A percentile compares a stretch with the other conserved stretches of the same genome.
Evolutionary conservation across 106 monocot species (phyloP).

Genomic region (Hemerocallis citrina): DNA sequence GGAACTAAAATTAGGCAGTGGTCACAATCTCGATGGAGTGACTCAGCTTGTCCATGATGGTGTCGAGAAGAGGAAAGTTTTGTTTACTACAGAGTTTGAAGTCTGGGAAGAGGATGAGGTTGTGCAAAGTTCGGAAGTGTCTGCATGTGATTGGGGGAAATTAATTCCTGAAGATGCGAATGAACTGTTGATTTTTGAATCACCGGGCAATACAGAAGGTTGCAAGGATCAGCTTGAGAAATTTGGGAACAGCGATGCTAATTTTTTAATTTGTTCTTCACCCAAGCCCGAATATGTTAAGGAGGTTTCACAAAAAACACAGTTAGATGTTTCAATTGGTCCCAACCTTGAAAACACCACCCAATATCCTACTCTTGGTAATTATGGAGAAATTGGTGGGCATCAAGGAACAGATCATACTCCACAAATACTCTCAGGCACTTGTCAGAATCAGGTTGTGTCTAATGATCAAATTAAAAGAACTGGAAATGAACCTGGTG

Average conservation of each 20-base stretch:
- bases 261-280: constrained; percentile 2
- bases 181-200: constrained; percentile 40
- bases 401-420: constrained; percentile 23
- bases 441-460: constrained; percentile 12
- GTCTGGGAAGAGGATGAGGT: constrained; percentile 1
- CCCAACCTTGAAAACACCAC: constrained; percentile 11
- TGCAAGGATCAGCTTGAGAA: constrained; percentile 8
- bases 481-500: constrained; percentile 8
- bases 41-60: constrained; percentile 28
- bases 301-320: constrained; percentile 10
- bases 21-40: constrained; percentile 9
- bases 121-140: constrained; percentile 16
- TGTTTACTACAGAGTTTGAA: constrained; percentile 18
- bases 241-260: not conserved
- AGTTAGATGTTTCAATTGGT: constrained; percentile 3
- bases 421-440: constrained; percentile 16
- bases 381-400: constrained; percentile 2
- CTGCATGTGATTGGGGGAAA: constrained; percentile 41
- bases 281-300: constrained; percentile 8
- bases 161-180: constrained; percentile 40
- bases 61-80: constrained; percentile 21
- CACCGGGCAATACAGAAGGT: constrained; percentile 14
- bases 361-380: constrained; percentile 5
- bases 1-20: constrained; percentile 32
- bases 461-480: constrained; percentile 15